Base-by-base conservation (phyloP, 768 basidiomycete species). In the Tricholoma flavovirens region DNA sequence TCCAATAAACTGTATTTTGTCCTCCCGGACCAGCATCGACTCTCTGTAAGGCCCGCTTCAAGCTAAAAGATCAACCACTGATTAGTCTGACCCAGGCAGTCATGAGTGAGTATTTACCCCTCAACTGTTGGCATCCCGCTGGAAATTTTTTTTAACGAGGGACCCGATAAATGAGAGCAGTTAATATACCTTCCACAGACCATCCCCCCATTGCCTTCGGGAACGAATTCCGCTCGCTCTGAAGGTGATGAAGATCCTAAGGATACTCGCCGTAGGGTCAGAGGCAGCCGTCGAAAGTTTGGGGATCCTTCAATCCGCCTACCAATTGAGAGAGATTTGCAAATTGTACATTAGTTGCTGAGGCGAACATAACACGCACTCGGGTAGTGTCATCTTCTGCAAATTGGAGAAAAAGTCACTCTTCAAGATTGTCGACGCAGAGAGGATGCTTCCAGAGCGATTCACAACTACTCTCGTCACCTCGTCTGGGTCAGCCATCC, bases 41-140 rank as follows among this genome's bases (percentile, higher is more conserved):
- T 56, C 89, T 78, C 19, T 78, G 71, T 43, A 98, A 71, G 2
- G 93, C 93, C 56, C 83, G 78, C 53, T 91, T 83, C 56, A 97
- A 73, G 6, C 93, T 93, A 56, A 14, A 48, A 53, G 26, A n/a
- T 32, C 10, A 8, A 43, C n/a, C 24, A 32, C 30, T 10, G 7
- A 43, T 17, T 22, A 32, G 21, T 30, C 2, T 7, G 15, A 8
- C 53, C 4, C 40, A 21, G 55, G 43, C 11, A 9, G 49, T 36
- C 36, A 48, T 12, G 8, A 15, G 22, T 11, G 30, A 33, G 53
- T 51, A 26, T 22, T 60, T 62, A 89, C 86, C 96, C 96, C 64
- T 92, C 83, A 1, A 88, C 84, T 1, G 93, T 95, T 3, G 96
- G 96, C 95, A 98, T 98, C 14, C 95, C 95, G 61, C 88, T 94